Evolutionary conservation across 1,139 yeast genomes (phyloP).

Genomic region (Saccharomycopsis phalli): DNA sequence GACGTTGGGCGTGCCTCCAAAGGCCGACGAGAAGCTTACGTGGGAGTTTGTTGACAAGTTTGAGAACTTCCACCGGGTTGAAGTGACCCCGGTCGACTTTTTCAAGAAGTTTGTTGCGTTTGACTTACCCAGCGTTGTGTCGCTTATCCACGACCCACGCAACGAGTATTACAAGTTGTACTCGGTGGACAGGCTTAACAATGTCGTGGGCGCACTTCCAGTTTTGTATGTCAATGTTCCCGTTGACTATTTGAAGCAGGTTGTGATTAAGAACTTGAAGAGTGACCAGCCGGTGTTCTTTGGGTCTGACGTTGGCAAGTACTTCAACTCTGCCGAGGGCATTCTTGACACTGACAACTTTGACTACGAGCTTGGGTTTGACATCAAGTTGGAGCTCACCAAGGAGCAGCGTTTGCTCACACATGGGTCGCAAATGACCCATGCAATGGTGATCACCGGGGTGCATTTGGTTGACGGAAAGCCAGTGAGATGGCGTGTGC

Average conservation of each 20-base stretch:
- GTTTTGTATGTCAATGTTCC: slow-evolving; percentile 64
- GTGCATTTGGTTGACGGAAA: slow-evolving; percentile 51
- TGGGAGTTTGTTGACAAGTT: slow-evolving; percentile 77
- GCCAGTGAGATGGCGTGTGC: slow-evolving; percentile 75
- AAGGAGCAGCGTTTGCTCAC: slow-evolving; percentile 52
- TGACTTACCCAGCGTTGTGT: slow-evolving; percentile 47
- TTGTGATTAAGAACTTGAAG: slow-evolving; percentile 60
- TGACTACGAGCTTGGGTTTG: slow-evolving; percentile 53
- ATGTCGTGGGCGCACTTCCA: slow-evolving; percentile 56
- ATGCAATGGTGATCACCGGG: slow-evolving; percentile 80
- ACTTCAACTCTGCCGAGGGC: slow-evolving; percentile 31
- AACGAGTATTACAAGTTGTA: slow-evolving; percentile 53
- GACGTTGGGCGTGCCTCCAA: slow-evolving; percentile 71
- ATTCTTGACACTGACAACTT: slow-evolving; percentile 62
- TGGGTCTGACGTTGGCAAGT: slow-evolving; percentile 79
- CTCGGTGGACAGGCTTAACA: slow-evolving; percentile 65
- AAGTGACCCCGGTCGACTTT: slow-evolving; percentile 56
- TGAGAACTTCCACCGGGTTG: slow-evolving; percentile 44
- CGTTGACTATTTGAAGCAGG: slow-evolving; percentile 44
- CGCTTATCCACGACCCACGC: slow-evolving; percentile 75
- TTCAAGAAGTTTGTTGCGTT: slow-evolving; percentile 45
- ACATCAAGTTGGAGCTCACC: slow-evolving; percentile 46
- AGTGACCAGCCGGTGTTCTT: slow-evolving; percentile 72
- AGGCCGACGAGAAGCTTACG: slow-evolving; percentile 51
- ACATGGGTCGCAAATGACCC: slow-evolving; percentile 66